Evolutionary conservation across 2,329 filamentous ascomycete species (phyloP).

Genomic region (Trichoderma harzianum): DNA sequence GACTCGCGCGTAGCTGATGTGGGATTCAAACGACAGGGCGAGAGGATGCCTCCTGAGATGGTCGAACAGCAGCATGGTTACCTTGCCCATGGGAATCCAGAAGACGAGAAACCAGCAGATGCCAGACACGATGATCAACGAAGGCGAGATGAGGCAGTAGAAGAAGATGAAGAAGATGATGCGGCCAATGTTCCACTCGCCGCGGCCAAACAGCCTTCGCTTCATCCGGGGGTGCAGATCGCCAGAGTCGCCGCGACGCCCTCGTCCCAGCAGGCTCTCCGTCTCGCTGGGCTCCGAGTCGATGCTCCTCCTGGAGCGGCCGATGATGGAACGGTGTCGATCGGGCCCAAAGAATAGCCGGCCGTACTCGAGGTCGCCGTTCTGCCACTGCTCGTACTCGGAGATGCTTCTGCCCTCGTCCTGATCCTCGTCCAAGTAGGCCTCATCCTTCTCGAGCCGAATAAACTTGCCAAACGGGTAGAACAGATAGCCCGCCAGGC

Average conservation of each 20-base stretch:
- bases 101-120: slow-evolving; percentile 97
- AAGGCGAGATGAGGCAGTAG: slow-evolving; percentile 85
- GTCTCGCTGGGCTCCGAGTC: slow-evolving; percentile 83
- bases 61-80: slow-evolving; percentile 83
- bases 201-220: slow-evolving; percentile 86
- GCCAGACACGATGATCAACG: slow-evolving; percentile 78
- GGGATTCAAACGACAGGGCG: slow-evolving; percentile 88
- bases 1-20: slow-evolving; percentile 69
- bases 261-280: slow-evolving; percentile 76
- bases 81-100: slow-evolving; percentile 97
- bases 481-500: slow-evolving; percentile 80
- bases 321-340: slow-evolving; percentile 73
- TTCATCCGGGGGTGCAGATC: slow-evolving; percentile 53
- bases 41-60: slow-evolving; percentile 90
- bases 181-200: slow-evolving; percentile 90
- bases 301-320: slow-evolving; percentile 80
- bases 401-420: slow-evolving; percentile 95
- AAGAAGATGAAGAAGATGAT: slow-evolving; percentile 97
- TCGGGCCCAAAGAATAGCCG: slow-evolving; percentile 92
- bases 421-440: slow-evolving; percentile 89
- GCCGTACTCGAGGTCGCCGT: slow-evolving; percentile 91
- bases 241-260: slow-evolving; percentile 45
- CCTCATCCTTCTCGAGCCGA: slow-evolving; percentile 87
- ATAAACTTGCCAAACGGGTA: slow-evolving; percentile 98
- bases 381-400: slow-evolving; percentile 99